Conservation (phyloP, 176 grass and related monocot genomes). For the Lolium rigidum region DNA sequence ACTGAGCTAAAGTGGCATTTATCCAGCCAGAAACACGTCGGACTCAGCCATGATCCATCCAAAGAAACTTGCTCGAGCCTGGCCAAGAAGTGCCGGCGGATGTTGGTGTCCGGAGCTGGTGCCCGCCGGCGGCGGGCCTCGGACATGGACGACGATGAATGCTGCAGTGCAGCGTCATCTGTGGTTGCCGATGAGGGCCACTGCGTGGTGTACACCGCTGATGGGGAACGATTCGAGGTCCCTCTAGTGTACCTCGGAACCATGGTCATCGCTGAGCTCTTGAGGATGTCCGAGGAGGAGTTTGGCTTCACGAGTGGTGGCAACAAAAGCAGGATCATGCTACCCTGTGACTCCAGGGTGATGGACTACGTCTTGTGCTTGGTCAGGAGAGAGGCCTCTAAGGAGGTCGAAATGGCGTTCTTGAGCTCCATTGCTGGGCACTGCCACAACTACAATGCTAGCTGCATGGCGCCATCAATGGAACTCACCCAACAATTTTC, state of each 20-base stretch:
- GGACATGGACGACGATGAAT: neutral
- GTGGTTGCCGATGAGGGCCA: slow-evolving; percentile 17
- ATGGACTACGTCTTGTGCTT: slow-evolving; percentile 58
- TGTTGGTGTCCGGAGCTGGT: neutral
- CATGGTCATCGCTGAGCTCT: slow-evolving; percentile 16
- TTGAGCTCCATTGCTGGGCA: slow-evolving; percentile 13
- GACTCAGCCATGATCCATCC: slow-evolving; percentile 37
- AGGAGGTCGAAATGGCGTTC: neutral
- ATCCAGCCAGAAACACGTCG: too few species aligned
- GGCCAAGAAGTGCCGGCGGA: slow-evolving; percentile 52
- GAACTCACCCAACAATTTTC: too few species aligned
- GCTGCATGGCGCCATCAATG: too few species aligned
- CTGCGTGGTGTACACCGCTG: too few species aligned
- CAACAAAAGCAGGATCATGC: too few species aligned
- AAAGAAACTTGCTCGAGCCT: slow-evolving; percentile 49
- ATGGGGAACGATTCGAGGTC: too few species aligned
- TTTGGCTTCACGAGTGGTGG: too few species aligned
- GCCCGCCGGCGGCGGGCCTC: neutral
- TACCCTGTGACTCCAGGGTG: slow-evolving; percentile 46
- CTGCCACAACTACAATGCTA: too few species aligned
- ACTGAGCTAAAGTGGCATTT: too few species aligned
- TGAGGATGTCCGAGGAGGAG: too few species aligned
- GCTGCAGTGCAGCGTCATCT: neutral
- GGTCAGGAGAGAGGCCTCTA: slow-evolving; percentile 42
- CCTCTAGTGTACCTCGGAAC: slow-evolving; percentile 43